Percentiles rank a stretch among this genome's conserved stretches.
Evolutionary conservation across 2,329 filamentous ascomycete genomes (phyloP).

Genomic region (Fusarium torreyae): DNA sequence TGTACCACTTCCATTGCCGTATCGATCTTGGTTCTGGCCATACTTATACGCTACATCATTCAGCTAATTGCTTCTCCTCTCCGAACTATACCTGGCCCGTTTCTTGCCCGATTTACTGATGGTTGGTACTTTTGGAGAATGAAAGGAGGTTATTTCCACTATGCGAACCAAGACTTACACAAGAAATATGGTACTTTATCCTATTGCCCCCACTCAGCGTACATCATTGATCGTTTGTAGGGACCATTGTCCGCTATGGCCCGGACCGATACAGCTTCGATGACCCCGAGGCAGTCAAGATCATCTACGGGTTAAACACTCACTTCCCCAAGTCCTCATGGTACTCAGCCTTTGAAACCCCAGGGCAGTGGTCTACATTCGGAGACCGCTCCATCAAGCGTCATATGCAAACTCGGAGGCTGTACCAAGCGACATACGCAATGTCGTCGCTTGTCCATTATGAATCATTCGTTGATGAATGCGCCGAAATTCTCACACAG

Average conservation of each 20-base stretch:
- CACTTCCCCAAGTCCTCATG: conserved; percentile 54
- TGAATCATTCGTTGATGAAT: conserved; percentile 54
- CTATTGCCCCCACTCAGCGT: accelerated
- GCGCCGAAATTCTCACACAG: conserved; percentile 49
- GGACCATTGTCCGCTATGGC: conserved; percentile 61
- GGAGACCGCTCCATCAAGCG: conserved; percentile 48
- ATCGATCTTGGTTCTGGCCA: conserved; percentile 1
- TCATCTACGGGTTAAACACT: conserved; percentile 53
- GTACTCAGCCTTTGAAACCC: conserved; percentile 51
- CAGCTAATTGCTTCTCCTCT: conserved; percentile 41
- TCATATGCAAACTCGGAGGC: conserved; percentile 49
- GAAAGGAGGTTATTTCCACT: conserved; percentile 48
- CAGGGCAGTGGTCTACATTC: conserved; percentile 49
- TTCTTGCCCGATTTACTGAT: conserved; percentile 49
- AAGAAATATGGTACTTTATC: conserved; percentile 47
- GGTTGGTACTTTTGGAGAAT: conserved; percentile 51
- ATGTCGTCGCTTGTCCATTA: conserved; percentile 55
- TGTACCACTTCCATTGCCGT: conserved; percentile 1
- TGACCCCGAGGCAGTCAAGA: conserved; percentile 57
- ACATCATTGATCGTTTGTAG: conserved; percentile 8
- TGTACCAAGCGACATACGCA: conserved; percentile 52
- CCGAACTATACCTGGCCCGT: conserved; percentile 48
- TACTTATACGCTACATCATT: neutral
- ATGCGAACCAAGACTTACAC: conserved; percentile 51
- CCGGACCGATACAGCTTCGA: conserved; percentile 64